Evolutionary conservation across 352 stramenopile species (phyloP).

Genomic region (Phytopythium kandeliae): DNA sequence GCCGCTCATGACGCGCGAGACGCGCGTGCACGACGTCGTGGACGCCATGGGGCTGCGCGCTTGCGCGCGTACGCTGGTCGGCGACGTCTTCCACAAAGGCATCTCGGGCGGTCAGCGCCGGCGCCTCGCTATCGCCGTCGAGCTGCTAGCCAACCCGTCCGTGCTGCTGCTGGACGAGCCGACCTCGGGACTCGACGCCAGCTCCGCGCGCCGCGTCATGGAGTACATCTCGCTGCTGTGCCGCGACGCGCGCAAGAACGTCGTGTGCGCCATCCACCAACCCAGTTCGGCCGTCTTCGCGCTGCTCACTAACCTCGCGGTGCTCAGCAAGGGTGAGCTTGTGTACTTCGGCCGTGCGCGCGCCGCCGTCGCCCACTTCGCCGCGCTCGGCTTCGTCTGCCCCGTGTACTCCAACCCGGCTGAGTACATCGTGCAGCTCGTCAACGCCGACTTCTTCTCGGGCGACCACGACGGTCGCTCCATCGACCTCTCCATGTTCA

Average conservation of each 20-base stretch:
- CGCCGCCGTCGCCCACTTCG: slow-evolving; percentile 42
- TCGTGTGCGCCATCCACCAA: slow-evolving; percentile 85
- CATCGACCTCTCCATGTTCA: slow-evolving; percentile 23
- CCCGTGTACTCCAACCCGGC: slow-evolving; percentile 63
- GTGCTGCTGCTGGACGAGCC: slow-evolving; percentile 95
- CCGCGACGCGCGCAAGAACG: slow-evolving; percentile 48
- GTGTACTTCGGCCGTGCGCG: slow-evolving; percentile 87
- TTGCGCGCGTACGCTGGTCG: slow-evolving; percentile 58
- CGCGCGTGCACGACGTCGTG: slow-evolving; percentile 59
- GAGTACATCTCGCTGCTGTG: slow-evolving; percentile 47
- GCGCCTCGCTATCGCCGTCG: slow-evolving; percentile 89
- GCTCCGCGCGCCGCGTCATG: slow-evolving; percentile 87
- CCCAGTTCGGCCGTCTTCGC: slow-evolving; percentile 68
- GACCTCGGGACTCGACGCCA: slow-evolving; percentile 88
- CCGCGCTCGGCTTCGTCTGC: slow-evolving; percentile 39
- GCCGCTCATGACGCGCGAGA: slow-evolving; percentile 29
- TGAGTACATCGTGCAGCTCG: slow-evolving; percentile 49
- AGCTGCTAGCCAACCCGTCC: slow-evolving; percentile 93
- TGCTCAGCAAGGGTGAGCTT: slow-evolving; percentile 67
- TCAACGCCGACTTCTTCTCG: slow-evolving; percentile 37
- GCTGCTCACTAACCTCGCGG: slow-evolving; percentile 58
- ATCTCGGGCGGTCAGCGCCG: slow-evolving; percentile 88
- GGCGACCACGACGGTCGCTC: slow-evolving; percentile 11
- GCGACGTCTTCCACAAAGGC: slow-evolving; percentile 82
- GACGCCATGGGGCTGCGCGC: slow-evolving; percentile 56